Evolutionary conservation across 2,329 filamentous ascomycete genomes (phyloP).

Genomic region (Cladophialophora exuberans): DNA sequence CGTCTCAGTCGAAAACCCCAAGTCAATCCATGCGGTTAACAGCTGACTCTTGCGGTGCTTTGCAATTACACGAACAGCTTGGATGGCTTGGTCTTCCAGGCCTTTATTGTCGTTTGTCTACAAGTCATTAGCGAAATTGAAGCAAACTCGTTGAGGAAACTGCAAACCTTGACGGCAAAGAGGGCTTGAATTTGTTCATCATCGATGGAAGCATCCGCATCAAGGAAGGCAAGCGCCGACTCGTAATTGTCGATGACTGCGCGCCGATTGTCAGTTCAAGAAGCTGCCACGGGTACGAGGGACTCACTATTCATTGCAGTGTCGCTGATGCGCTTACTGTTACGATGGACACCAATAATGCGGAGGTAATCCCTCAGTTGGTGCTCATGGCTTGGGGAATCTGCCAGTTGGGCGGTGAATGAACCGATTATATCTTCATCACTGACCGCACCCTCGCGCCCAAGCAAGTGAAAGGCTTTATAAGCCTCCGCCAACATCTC

Average conservation of each 20-base stretch:
- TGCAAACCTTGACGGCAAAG: constrained; percentile 57
- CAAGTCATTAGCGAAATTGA: neutral
- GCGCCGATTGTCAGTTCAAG: constrained; percentile 12
- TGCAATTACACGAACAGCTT: constrained; percentile 63
- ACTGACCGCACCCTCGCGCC: constrained; percentile 53
- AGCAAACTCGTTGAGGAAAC: neutral
- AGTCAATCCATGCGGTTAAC: constrained; percentile 57
- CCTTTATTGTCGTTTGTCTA: constrained; percentile 56
- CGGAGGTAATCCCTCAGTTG: constrained; percentile 60
- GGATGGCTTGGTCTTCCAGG: constrained; percentile 54
- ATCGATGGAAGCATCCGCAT: constrained; percentile 51
- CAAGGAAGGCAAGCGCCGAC: constrained; percentile 66
- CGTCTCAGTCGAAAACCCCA: constrained; percentile 57
- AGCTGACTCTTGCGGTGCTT: constrained; percentile 59
- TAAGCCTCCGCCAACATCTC: constrained; percentile 63
- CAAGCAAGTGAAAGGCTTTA: constrained; percentile 59
- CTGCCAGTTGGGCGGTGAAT: constrained; percentile 62
- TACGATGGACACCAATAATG: constrained; percentile 62
- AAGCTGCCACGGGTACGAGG: constrained; percentile 1
- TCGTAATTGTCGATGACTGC: constrained; percentile 62
- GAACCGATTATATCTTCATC: constrained; percentile 62
- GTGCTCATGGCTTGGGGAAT: constrained; percentile 58
- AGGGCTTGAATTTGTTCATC: constrained; percentile 64
- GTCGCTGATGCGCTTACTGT: constrained; percentile 61
- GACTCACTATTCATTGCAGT: constrained; percentile 60